Evolutionary conservation across 2,329 filamentous ascomycete genomes (phyloP).

Genomic region (Claviceps sp.): DNA sequence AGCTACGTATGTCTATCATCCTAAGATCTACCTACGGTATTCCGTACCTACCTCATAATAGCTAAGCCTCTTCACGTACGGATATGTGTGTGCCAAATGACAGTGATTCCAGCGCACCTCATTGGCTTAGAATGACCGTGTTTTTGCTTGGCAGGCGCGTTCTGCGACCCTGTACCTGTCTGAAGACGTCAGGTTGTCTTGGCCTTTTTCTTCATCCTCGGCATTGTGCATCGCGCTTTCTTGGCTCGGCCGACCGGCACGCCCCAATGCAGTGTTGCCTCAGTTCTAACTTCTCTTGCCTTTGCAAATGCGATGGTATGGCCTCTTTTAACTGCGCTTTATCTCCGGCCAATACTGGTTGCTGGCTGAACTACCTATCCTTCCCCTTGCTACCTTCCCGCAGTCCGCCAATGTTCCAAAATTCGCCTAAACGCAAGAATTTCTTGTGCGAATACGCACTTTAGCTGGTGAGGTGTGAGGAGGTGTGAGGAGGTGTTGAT

Average conservation of each 20-base stretch:
- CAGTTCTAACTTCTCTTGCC: no score
- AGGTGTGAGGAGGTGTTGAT: no score
- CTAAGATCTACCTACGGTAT: no score
- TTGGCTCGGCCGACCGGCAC: slow-evolving; percentile 8
- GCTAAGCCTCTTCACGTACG: neutral
- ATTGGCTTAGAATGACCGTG: neutral
- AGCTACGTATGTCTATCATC: no score
- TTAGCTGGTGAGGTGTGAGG: no score
- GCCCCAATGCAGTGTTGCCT: neutral
- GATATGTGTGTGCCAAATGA: no score
- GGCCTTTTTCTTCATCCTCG: neutral
- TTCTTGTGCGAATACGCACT: no score
- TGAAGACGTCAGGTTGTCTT: neutral
- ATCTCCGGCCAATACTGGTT: neutral
- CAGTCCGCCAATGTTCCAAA: no score
- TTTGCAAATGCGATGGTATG: neutral
- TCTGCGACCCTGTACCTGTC: neutral
- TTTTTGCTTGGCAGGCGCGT: neutral
- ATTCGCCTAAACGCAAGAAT: no score
- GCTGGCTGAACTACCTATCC: no score
- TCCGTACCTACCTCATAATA: no score
- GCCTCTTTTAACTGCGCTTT: neutral
- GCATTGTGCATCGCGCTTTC: neutral
- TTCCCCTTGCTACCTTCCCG: no score
- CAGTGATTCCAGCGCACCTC: neutral